Conservation (phyloP, 2,329 filamentous ascomycete genomes). For the Pyricularia grisea region DNA sequence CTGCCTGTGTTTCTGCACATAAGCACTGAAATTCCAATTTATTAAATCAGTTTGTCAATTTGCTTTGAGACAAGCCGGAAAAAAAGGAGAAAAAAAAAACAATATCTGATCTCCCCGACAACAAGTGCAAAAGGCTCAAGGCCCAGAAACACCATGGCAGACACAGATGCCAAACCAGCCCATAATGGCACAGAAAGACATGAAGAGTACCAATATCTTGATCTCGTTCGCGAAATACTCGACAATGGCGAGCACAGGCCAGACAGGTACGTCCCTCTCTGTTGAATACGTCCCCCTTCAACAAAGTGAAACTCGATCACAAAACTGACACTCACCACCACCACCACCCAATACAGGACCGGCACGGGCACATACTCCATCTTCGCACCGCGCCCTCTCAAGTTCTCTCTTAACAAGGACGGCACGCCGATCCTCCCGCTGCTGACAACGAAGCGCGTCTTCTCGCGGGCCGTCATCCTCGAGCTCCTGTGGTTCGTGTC, state of each 20-base stretch:
- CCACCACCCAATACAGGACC: constrained; percentile 43
- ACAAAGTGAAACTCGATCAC: neutral
- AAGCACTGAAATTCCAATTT: too few relatives aligned
- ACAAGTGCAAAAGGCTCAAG: neutral
- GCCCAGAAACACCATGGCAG: neutral
- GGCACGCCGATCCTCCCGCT: constrained; percentile 65
- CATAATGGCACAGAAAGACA: constrained; percentile 32
- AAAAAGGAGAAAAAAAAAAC: neutral
- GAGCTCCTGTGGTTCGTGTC: constrained; percentile 95
- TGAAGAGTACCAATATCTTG: constrained; percentile 90
- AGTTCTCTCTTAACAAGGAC: constrained; percentile 67
- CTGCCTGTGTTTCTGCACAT: too few relatives aligned
- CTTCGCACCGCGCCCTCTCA: constrained; percentile 78
- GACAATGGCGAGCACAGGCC: constrained; percentile 76
- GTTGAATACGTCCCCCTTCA: neutral
- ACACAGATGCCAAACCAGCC: neutral
- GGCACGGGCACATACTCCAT: constrained; percentile 88
- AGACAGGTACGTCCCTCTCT: constrained; percentile 54
- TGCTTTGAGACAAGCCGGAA: neutral
- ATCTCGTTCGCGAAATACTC: constrained; percentile 80
- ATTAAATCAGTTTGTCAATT: too few relatives aligned
- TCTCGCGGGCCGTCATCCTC: constrained; percentile 77
- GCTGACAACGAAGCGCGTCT: constrained; percentile 95
- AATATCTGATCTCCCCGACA: neutral
- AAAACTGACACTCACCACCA: neutral